Percentiles rank a stretch among this genome's conserved stretches.
Conservation (phyloP, 1,139 yeast genomes). For the Geotrichum fermentans region DNA sequence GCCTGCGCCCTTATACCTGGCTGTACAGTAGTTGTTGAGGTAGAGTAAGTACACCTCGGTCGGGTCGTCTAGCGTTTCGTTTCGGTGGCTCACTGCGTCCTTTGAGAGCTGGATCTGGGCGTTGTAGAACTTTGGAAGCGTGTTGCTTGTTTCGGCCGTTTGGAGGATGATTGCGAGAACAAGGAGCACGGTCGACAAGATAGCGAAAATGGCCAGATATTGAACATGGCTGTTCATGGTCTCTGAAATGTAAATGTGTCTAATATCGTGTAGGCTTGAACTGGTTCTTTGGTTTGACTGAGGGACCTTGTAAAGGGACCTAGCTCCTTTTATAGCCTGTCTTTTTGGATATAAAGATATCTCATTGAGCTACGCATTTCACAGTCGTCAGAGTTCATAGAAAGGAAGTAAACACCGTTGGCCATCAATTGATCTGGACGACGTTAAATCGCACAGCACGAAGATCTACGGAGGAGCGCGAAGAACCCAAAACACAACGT, state of each 20-base stretch:
- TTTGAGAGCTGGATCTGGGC: background rate
- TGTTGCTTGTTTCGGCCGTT: background rate
- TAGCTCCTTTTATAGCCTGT: no score
- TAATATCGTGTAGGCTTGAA: background rate
- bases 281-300: no score
- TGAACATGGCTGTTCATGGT: background rate
- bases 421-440: no score
- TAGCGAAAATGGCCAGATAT: background rate
- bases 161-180: background rate
- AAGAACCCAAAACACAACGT: no score
- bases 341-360: no score
- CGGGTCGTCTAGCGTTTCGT: background rate
- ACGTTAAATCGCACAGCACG: no score
- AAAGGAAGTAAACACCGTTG: no score
- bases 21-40: background rate
- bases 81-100: background rate
- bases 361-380: no score
- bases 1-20: background rate
- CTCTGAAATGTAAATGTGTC: background rate
- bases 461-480: no score
- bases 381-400: no score
- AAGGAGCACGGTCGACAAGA: background rate
- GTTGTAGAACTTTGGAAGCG: background rate
- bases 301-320: no score
- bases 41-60: background rate